Evolutionary conservation across 805 yeast genomes (phyloP).

Genomic region (Myxozyma nipponensis): DNA sequence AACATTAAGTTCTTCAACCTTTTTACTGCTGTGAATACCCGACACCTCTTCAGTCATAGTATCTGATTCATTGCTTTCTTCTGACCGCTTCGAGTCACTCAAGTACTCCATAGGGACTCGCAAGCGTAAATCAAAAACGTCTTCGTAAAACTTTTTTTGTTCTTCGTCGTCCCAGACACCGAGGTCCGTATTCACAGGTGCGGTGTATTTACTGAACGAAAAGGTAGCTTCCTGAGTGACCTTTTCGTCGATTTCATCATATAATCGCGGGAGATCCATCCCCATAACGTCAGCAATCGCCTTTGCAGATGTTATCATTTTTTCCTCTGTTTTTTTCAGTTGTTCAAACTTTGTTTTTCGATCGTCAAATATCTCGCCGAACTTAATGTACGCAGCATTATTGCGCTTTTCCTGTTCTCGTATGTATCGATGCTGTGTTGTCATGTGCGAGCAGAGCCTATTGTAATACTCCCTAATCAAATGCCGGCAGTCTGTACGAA

Average conservation of each 20-base stretch:
- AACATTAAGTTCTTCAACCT: conserved; percentile 42
- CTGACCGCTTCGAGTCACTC: conserved; percentile 34
- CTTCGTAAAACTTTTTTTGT: conserved; percentile 65
- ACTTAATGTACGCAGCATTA: conserved; percentile 56
- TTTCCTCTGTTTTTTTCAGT: conserved; percentile 41
- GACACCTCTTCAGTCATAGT: conserved; percentile 19
- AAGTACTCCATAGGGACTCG: conserved; percentile 59
- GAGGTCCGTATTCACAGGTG: conserved; percentile 32
- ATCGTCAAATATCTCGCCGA: conserved; percentile 57
- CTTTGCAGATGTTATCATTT: conserved; percentile 44
- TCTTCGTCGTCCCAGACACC: conserved; percentile 64
- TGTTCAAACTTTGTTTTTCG: conserved; percentile 28
- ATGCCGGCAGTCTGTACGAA: too few relatives aligned
- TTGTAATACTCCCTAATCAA: not conserved
- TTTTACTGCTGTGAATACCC: conserved; percentile 14
- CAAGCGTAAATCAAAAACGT: conserved; percentile 61
- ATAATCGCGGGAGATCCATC: conserved; percentile 40
- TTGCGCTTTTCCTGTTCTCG: conserved; percentile 41
- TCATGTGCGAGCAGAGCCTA: not conserved
- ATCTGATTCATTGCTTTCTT: conserved; percentile 32
- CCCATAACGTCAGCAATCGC: conserved; percentile 44
- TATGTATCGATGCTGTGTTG: conserved; percentile 35
- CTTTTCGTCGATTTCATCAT: conserved; percentile 32
- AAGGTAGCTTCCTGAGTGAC: conserved; percentile 27
- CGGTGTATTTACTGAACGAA: conserved; percentile 28